phyloP scores from a whole-genome alignment of 106 monocot genomes.

The Vanilla planifolia region DNA sequence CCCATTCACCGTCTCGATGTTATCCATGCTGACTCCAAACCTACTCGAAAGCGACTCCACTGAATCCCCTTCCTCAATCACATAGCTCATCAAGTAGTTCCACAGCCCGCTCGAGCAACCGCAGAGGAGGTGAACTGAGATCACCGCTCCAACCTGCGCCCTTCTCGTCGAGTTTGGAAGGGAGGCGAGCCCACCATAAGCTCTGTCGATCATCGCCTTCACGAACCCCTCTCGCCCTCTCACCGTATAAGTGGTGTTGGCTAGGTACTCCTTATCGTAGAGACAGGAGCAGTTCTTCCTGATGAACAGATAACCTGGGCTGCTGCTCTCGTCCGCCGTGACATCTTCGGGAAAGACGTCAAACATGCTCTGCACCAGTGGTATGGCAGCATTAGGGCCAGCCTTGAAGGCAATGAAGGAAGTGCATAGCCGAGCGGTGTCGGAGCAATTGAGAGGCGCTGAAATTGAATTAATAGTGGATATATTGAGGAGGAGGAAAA shows the following conservation, averaged over 20 bases:
- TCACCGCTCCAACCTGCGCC: conserved; percentile 42
- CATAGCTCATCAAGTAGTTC: conserved; percentile 91
- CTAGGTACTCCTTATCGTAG: conserved; percentile 34
- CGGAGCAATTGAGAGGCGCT: conserved; percentile 76
- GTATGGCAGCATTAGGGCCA: conserved; percentile 15
- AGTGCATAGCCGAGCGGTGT: conserved; percentile 75
- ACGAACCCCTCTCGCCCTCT: conserved; percentile 6
- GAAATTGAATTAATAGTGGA: conserved; percentile 1
- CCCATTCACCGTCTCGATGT: conserved; percentile 76
- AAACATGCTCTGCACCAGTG: conserved; percentile 73
- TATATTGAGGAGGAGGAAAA: conserved; percentile 4
- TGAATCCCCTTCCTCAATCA: conserved; percentile 66
- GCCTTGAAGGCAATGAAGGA: conserved; percentile 72
- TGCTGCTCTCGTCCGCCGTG: conserved; percentile 47
- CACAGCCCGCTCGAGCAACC: conserved; percentile 89
- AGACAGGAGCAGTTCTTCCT: conserved; percentile 95
- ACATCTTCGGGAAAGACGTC: conserved; percentile 59
- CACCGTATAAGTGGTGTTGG: conserved; percentile 89
- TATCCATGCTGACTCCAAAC: conserved; percentile 93
- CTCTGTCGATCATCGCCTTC: conserved; percentile 14
- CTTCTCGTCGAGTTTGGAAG: conserved; percentile 29
- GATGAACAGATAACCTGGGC: conserved; percentile 58
- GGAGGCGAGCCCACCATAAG: conserved; percentile 43
- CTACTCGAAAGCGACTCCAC: conserved; percentile 63
- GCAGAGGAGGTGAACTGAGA: conserved; percentile 60